A percentile compares a stretch with the other conserved stretches of the same genome.
These are phyloP conservation scores for Coemansia sp. DNA, from an alignment of 192 early-diverging fungal species.

Conservation along the genomic window DNA sequence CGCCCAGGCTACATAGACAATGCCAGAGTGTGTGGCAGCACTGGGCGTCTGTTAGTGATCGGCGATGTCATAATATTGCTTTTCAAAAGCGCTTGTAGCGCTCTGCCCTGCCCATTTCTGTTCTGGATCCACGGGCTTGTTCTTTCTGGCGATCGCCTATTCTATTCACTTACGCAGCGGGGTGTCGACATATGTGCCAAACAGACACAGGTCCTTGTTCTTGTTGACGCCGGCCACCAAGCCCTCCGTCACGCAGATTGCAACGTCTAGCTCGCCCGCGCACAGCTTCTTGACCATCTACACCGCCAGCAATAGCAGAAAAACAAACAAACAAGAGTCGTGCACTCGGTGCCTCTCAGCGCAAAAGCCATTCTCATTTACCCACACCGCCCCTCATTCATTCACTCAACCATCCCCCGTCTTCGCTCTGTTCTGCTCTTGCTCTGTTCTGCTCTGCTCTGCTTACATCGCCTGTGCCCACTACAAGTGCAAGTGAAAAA, in stretches of 20 bases:
- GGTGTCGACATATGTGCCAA: constrained; percentile 75
- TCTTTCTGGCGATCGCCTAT: too few relatives aligned
- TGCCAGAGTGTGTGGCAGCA: too few relatives aligned
- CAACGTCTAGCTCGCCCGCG: constrained; percentile 68
- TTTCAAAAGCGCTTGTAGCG: neutral
- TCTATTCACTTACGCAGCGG: constrained; percentile 69
- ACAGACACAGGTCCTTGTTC: constrained; percentile 61
- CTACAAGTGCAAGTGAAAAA: constrained; percentile 17
- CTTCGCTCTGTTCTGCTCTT: neutral
- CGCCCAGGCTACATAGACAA: constrained; percentile 63
- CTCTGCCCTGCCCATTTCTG: neutral
- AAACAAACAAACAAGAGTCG: constrained; percentile 6
- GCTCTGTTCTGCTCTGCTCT: neutral
- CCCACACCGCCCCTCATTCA: neutral
- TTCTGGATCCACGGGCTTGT: too few relatives aligned
- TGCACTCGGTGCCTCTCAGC: too few relatives aligned
- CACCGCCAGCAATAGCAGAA: too few relatives aligned
- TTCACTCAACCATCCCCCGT: constrained; percentile 7
- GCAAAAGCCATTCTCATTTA: too few relatives aligned
- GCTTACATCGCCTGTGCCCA: constrained; percentile 56
- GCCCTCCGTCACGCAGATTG: constrained; percentile 88
- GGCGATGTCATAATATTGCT: constrained; percentile 6
- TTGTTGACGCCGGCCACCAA: constrained; percentile 54
- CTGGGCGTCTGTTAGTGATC: too few relatives aligned
- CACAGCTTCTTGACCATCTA: constrained; percentile 68